Conservation (phyloP, 108 stramenopile species). For the Epithemia pelagica region DNA sequence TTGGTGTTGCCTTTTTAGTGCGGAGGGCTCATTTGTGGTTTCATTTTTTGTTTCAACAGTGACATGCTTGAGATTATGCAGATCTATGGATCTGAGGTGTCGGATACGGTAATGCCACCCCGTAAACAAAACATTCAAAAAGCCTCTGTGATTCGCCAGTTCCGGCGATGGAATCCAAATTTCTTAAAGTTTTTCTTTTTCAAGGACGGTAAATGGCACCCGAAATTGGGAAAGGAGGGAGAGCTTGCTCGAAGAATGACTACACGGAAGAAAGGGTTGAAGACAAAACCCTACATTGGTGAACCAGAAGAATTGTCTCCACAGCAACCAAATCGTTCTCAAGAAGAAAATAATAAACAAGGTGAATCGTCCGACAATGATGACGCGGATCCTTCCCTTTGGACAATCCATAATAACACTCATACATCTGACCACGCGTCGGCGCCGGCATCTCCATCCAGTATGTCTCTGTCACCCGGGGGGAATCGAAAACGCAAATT, state of each 20-base stretch:
- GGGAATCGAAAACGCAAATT: background rate
- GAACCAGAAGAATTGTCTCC: background rate
- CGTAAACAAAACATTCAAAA: conserved; percentile 29
- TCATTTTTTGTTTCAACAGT: conserved; percentile 15
- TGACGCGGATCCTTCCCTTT: background rate
- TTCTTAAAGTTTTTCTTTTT: conserved; percentile 39
- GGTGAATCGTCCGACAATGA: background rate
- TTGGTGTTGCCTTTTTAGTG: background rate
- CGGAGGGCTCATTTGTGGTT: background rate
- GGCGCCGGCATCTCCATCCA: background rate
- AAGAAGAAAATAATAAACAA: background rate
- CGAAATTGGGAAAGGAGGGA: conserved; percentile 37
- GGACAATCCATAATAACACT: background rate
- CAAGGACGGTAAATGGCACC: conserved; percentile 41
- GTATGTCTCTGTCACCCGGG: background rate
- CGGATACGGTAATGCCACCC: conserved; percentile 29
- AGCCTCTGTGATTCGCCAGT: conserved; percentile 45
- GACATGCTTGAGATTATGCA: conserved; percentile 51
- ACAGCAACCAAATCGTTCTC: background rate
- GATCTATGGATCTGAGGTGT: conserved; percentile 50
- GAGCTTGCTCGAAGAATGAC: conserved; percentile 29
- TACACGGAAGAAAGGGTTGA: background rate
- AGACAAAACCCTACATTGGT: background rate
- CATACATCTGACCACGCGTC: background rate
- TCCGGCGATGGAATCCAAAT: conserved; percentile 52